A percentile compares a stretch with the other conserved stretches of the same genome.
Conservation (phyloP, 1,284 basidiomycete genomes). For the Pascua guehoae region DNA sequence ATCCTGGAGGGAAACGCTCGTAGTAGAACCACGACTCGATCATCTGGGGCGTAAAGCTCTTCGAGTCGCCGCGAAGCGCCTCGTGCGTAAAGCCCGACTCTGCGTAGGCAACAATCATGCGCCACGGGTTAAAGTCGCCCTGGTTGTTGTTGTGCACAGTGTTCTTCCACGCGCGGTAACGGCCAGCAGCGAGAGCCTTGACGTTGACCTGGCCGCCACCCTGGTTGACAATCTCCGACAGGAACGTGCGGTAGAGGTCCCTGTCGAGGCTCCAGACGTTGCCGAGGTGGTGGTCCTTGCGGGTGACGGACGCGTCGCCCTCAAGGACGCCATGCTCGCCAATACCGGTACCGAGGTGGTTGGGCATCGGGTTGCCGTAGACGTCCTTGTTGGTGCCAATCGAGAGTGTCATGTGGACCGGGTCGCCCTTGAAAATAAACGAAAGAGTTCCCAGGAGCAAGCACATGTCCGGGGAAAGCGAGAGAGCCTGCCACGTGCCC, state of each 20-base stretch:
- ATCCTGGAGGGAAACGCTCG: conserved; percentile 20
- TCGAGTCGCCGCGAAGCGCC: conserved; percentile 13
- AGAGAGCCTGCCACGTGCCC: conserved; percentile 26
- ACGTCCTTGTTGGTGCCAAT: conserved; percentile 15
- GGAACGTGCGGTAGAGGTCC: conserved; percentile 6
- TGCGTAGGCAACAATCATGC: conserved; percentile 20
- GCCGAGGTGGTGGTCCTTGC: conserved; percentile 14
- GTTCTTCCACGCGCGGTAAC: conserved; percentile 12
- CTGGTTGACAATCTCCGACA: conserved; percentile 7
- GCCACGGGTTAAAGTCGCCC: conserved; percentile 23
- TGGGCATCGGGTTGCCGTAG: too few relatives aligned
- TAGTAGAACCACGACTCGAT: conserved; percentile 16
- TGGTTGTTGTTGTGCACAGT: conserved; percentile 13
- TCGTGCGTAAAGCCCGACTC: conserved; percentile 18
- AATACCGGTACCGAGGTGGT: conserved; percentile 12
- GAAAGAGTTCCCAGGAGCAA: conserved; percentile 27
- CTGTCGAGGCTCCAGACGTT: conserved; percentile 11
- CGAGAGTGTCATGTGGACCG: conserved; percentile 24
- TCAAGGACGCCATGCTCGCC: conserved; percentile 16
- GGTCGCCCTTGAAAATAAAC: conserved; percentile 35
- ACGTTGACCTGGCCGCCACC: conserved; percentile 7
- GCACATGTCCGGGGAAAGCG: conserved; percentile 34
- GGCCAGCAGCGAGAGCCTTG: conserved; percentile 9
- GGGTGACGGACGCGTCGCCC: conserved; percentile 21
- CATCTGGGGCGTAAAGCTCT: conserved; percentile 8